phyloP scores from a whole-genome alignment of 108 stramenopile genomes.

The Cyclostephanos tholiformis region DNA sequence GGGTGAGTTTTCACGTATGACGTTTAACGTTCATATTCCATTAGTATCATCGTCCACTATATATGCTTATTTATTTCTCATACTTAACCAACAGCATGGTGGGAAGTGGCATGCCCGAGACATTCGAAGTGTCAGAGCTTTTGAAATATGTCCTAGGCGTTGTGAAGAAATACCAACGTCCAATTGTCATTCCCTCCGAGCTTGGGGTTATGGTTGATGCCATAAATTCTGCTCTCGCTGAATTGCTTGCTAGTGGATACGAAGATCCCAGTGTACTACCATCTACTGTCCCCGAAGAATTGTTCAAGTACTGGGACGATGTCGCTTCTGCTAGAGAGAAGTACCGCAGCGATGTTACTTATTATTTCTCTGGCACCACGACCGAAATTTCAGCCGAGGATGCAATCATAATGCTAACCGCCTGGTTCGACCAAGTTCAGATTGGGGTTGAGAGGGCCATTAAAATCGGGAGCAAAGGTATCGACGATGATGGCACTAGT shows the following conservation, averaged over 20 bases:
- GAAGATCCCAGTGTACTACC: conserved; percentile 70
- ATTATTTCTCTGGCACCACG: conserved; percentile 88
- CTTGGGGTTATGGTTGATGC: conserved; percentile 72
- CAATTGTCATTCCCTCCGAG: conserved; percentile 73
- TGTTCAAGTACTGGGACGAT: conserved; percentile 92
- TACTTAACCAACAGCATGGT: conserved; percentile 56
- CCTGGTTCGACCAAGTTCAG: conserved; percentile 79
- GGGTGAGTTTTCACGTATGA: conserved; percentile 49
- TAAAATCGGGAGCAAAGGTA: conserved; percentile 80
- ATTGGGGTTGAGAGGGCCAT: conserved; percentile 79
- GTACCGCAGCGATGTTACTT: conserved; percentile 78
- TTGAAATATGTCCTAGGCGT: conserved; percentile 79
- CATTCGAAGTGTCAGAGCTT: conserved; percentile 87
- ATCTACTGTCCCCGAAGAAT: conserved; percentile 66
- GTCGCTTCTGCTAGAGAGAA: conserved; percentile 86
- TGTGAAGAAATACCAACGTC: conserved; percentile 71
- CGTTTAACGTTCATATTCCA: not conserved
- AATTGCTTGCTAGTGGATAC: conserved; percentile 70
- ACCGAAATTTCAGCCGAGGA: conserved; percentile 57
- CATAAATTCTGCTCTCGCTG: conserved; percentile 75
- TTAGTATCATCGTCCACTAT: not conserved
- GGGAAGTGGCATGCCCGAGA: conserved; percentile 92
- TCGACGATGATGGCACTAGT: conserved; percentile 84
- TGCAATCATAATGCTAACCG: conserved; percentile 65
- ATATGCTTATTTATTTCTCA: conserved; percentile 5